Base-by-base conservation (phyloP, 179 eudicot genomes). In the Beta lomatogona region DNA sequence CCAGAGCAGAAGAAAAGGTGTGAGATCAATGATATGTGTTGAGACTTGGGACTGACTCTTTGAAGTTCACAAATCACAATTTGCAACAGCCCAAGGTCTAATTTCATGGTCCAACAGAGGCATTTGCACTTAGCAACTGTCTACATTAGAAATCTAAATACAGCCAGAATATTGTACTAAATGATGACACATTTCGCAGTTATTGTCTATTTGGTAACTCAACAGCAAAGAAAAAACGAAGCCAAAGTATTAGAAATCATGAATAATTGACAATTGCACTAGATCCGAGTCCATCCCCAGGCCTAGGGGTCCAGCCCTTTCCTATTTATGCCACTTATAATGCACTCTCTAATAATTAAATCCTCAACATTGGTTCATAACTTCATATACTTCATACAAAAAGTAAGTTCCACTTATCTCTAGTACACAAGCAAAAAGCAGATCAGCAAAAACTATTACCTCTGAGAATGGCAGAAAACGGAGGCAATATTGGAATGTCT, bases 401-500 rank as follows among this genome's bases (percentile, higher is more conserved):
- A 8, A 7, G 18, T 55, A 55, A 54, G 19, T 8, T 48, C 31
- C n/a, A 71, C 58, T 72, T 44, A 28, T 52, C 44, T 22, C 76
- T 8, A 18, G 16, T 25, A 50, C 77, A 74, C 11, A 55, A 55
- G 36, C 36, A 53, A 53, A 31, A 41, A 52, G 14, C 46, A 73
- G 21, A 75, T 22, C 11, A n/a, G 5, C 41, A 58, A 67, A 44
- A 61, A 77, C 12, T 52, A 50, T 83, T 83, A 94, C 99, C 98
- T 90, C 85, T 89, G 10, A 95, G 69, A 71, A 95, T 65, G 78
- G 84, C 89, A 79, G 97, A 91, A 83, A 95, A 94, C 50, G 99
- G 97, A 86, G 99, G 98, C 76, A 95, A 82, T 85, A 95, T 91
- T 76, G 97, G 98, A 73, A 93, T 91, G 52, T 91, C 79, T 70